Evolutionary conservation across 495 filamentous ascomycete species (phyloP).

Genomic region (Chaetomium fimeti): DNA sequence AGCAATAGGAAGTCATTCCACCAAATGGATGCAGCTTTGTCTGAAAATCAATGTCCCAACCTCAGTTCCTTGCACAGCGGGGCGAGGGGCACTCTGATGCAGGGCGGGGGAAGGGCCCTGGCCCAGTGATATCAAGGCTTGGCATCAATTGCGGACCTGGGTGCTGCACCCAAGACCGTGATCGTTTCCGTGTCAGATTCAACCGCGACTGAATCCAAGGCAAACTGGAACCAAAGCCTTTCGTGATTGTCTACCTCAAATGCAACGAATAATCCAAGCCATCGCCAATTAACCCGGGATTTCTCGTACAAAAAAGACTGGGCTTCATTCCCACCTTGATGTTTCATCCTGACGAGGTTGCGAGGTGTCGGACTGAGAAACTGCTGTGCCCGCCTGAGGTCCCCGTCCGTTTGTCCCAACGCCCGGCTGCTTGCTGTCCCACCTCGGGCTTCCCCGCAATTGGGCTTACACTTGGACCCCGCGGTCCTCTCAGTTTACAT

Average conservation of each 20-base stretch:
- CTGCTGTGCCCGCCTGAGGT: background rate
- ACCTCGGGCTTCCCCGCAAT: slow-evolving; percentile 8
- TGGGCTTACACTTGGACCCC: slow-evolving; percentile 6
- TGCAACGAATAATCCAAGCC: background rate
- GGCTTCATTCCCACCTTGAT: background rate
- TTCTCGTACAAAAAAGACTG: no score
- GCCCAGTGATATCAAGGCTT: slow-evolving; percentile 8
- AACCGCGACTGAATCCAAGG: background rate
- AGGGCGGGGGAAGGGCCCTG: background rate
- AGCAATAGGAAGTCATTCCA: slow-evolving; percentile 12
- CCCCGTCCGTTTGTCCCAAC: background rate
- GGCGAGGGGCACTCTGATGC: background rate
- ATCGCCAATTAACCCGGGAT: background rate
- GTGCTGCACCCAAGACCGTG: background rate
- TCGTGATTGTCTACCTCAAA: background rate
- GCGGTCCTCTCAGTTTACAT: slow-evolving; percentile 7
- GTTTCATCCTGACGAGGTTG: background rate
- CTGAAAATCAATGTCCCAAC: no score
- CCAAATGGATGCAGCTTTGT: background rate
- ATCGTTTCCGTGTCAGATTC: background rate
- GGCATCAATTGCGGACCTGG: background rate
- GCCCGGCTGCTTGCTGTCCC: background rate
- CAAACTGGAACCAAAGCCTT: background rate
- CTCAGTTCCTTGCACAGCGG: background rate
- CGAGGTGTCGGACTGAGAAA: background rate